phyloP scores from a whole-genome alignment of 2,329 filamentous ascomycete genomes.

The Cadophora malorum region DNA sequence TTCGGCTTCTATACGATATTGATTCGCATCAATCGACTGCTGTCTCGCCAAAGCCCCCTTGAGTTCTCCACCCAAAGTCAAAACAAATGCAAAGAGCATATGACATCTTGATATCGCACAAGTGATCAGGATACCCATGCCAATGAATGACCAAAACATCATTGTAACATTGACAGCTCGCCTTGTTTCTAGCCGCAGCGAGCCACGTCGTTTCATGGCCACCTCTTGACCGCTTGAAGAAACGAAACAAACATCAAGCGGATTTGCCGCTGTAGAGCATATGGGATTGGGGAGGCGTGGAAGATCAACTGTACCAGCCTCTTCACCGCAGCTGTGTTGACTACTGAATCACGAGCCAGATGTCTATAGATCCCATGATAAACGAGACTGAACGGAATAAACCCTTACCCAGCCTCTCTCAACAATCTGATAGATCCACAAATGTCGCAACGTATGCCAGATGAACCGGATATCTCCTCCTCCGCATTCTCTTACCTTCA shows the following conservation, averaged over 20 bases:
- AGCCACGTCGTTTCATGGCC: conserved; percentile 13
- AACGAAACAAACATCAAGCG: neutral
- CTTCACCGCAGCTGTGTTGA: conserved; percentile 16
- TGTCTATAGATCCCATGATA: neutral
- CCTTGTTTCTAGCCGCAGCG: neutral
- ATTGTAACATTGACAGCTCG: neutral
- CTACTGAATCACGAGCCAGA: neutral
- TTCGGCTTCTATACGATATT: neutral
- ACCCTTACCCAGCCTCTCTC: conserved; percentile 22
- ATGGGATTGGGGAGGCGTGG: neutral
- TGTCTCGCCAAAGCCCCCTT: conserved; percentile 8
- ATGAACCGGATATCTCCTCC: neutral
- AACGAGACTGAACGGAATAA: conserved; percentile 5
- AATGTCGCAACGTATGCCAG: neutral
- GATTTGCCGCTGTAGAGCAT: neutral
- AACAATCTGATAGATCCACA: conserved; percentile 18
- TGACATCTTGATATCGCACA: neutral
- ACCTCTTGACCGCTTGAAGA: conserved; percentile 9
- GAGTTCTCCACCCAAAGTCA: conserved; percentile 4
- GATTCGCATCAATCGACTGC: neutral
- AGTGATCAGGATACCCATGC: neutral
- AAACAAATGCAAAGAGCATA: conserved; percentile 10
- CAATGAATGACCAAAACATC: neutral
- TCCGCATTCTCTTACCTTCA: conserved; percentile 19
- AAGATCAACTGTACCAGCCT: conserved; percentile 3